Percentiles rank a stretch among this genome's conserved stretches.
Conservation (phyloP, 176 grass and related monocot species). For the Ensete glaucum region DNA sequence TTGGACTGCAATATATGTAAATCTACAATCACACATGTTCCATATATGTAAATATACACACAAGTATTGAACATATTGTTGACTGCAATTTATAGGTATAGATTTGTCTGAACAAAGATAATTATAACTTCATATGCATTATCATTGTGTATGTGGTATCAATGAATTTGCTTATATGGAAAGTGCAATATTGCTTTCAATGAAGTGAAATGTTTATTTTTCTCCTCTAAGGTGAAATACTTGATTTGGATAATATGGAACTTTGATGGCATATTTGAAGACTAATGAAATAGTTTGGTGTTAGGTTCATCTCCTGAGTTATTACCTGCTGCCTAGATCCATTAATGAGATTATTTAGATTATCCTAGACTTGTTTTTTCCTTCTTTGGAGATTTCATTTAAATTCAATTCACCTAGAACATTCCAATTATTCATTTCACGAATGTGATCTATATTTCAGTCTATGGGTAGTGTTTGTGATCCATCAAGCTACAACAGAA, state of each 20-base stretch:
- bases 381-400: background rate
- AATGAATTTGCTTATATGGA: too few relatives aligned
- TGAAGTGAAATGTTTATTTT: too few relatives aligned
- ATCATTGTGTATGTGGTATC: too few relatives aligned
- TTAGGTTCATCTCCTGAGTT: background rate
- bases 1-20: background rate
- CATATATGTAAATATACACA: background rate
- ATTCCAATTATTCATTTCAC: background rate
- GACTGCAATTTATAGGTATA: too few relatives aligned
- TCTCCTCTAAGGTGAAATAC: too few relatives aligned
- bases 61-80: background rate
- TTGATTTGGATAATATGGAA: background rate
- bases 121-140: too few relatives aligned
- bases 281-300: background rate
- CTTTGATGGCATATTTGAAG: background rate
- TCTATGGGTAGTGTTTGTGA: constrained; percentile 23
- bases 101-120: too few relatives aligned
- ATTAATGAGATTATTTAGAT: background rate
- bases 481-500: constrained; percentile 5
- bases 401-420: constrained; percentile 9
- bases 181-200: too few relatives aligned
- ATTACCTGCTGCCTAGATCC: background rate
- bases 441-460: constrained; percentile 7
- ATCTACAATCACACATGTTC: background rate
- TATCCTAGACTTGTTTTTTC: background rate